Evolutionary conservation across 1,139 yeast genomes (phyloP).

Genomic region (Arxiozyma slooffiae): DNA sequence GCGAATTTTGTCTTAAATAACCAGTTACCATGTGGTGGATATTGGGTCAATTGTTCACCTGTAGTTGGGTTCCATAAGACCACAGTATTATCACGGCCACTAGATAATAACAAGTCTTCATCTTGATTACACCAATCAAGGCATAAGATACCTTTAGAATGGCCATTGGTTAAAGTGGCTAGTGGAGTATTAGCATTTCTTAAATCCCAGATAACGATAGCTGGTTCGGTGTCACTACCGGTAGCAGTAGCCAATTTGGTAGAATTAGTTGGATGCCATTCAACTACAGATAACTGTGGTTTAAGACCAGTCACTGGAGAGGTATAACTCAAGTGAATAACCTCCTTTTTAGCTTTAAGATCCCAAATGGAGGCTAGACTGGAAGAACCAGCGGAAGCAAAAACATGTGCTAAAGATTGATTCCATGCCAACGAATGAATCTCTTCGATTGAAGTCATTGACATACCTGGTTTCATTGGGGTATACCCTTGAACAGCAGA

Average conservation of each 20-base stretch:
- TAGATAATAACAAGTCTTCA: conserved; percentile 63
- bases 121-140: conserved; percentile 92
- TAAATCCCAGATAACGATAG: conserved; percentile 85
- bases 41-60: conserved; percentile 67
- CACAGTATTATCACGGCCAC: conserved; percentile 87
- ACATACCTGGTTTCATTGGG: conserved; percentile 67
- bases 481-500: conserved; percentile 28
- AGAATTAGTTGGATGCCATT: conserved; percentile 81
- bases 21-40: conserved; percentile 92
- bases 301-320: conserved; percentile 39
- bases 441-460: conserved; percentile 76
- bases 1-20: conserved; percentile 82
- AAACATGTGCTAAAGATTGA: conserved; percentile 69
- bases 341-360: conserved; percentile 76
- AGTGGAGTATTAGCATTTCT: conserved; percentile 89
- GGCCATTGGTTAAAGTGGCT: conserved; percentile 53
- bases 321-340: conserved; percentile 64
- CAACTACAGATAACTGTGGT: conserved; percentile 58
- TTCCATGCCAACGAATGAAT: conserved; percentile 86
- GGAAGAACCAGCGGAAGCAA: conserved; percentile 76
- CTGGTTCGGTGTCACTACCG: conserved; percentile 69
- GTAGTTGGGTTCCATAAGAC: conserved; percentile 78
- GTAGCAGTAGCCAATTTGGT: conserved; percentile 85
- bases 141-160: conserved; percentile 77
- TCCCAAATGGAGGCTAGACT: conserved; percentile 95